Evolutionary conservation across 345 rosid species (phyloP), one percentile per base, ranked within the genome.

Genomic region (Geranium rotundifolium): DNA sequence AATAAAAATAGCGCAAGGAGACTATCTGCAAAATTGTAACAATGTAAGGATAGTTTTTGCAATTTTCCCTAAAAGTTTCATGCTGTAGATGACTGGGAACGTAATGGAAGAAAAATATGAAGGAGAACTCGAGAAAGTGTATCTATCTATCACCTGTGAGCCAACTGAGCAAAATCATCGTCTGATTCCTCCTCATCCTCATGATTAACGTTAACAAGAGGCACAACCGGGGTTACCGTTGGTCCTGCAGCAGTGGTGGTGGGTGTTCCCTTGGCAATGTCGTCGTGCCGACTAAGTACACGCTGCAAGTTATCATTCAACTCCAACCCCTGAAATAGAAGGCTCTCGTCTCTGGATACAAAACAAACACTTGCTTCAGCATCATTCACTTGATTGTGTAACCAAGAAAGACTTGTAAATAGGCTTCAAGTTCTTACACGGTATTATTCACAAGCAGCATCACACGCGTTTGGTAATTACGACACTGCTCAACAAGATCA

Each of bases 401-500:
- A 49, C 15, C 19, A 49, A 17, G 31, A 49, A 64, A 71, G 60
- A 29, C 41, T n/a, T 15, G 12, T 0, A 50, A 59, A 20, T 57
- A 63, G 9, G 31, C 63, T 59, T 34, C 9, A 49, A 74, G 65
- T 70, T 64, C 95, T 77, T 79, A 93, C 99, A 52, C 54, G 12
- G 96, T 75, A 67, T 61, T 71, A 70, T 84, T 90, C 75, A 90
- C 97, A 72, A 93, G 88, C 76, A 82, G 79, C 90, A 80, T 70
- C 68, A 85, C 95, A 62, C 92, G 85, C 54, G 81, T 78, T 69
- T 88, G 96, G 79, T 89, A 93, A 66, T 85, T 80, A 58, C 85
- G 90, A 60, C 99, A 90, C 71, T 93, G 99, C 58, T 82, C 91
- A 19, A 86, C 95, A 67, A 93, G 87, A 68, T 93, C 99, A 68